phyloP scores from a whole-genome alignment of 73 alveolate genomes.

The Symbiodinium natans region DNA sequence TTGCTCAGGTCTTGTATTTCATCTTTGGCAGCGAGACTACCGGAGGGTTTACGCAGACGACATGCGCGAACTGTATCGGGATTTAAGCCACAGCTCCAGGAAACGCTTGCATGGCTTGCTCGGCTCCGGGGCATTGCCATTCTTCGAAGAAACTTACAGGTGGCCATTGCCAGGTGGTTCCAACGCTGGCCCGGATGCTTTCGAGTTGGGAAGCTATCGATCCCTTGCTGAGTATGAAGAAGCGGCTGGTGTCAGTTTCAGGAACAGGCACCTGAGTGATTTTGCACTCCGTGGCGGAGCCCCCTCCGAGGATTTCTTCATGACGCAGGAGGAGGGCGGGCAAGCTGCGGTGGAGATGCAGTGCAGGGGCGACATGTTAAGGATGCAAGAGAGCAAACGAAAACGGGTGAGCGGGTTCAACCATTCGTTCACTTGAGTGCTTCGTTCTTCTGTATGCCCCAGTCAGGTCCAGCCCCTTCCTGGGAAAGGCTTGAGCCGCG shows the following conservation, averaged over 20 bases:
- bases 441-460: no score
- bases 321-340: constrained; percentile 66
- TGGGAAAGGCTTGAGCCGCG: constrained; percentile 1
- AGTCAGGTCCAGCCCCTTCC: neutral
- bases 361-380: neutral
- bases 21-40: constrained; percentile 96
- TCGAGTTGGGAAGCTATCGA: constrained; percentile 32
- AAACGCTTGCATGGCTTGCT: constrained; percentile 49
- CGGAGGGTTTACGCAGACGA: constrained; percentile 55
- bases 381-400: no score
- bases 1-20: constrained; percentile 94
- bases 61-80: constrained; percentile 45
- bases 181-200: neutral
- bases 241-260: constrained; percentile 48
- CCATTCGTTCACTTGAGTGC: no score
- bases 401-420: no score
- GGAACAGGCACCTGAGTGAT: constrained; percentile 6
- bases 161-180: constrained; percentile 69
- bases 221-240: constrained; percentile 42
- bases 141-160: constrained; percentile 13
- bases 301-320: constrained; percentile 22
- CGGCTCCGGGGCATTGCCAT: constrained; percentile 23
- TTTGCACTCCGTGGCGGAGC: constrained; percentile 79
- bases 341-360: constrained; percentile 32
- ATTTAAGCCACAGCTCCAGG: constrained; percentile 2